These are phyloP conservation scores for Beauveria bassiana DNA, from an alignment of 2,329 filamentous ascomycete genomes.

Conservation along the genomic window DNA sequence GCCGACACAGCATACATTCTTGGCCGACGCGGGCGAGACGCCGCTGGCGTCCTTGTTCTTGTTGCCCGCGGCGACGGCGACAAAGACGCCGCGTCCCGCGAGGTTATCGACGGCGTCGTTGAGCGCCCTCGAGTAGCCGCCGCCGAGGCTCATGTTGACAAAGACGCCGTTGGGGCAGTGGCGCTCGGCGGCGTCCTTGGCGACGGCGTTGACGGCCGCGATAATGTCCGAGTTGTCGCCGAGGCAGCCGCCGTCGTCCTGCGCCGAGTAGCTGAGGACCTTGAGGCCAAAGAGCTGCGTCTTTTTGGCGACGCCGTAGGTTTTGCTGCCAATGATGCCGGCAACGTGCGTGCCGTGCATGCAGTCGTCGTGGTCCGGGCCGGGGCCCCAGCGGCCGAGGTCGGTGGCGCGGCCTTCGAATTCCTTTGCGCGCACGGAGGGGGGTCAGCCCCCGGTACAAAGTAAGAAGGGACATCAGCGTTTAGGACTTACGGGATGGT, in stretches of 20 bases:
- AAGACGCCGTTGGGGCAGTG: constrained; percentile 33
- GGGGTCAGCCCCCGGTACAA: background rate
- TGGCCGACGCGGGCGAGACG: constrained; percentile 40
- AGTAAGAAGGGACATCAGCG: too few species aligned
- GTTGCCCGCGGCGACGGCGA: constrained; percentile 46
- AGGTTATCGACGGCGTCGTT: constrained; percentile 77
- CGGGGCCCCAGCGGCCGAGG: constrained; percentile 35
- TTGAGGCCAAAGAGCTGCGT: constrained; percentile 44
- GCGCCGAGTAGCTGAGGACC: constrained; percentile 31
- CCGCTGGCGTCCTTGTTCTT: constrained; percentile 35
- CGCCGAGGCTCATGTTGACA: constrained; percentile 45
- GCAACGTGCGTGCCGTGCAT: constrained; percentile 51
- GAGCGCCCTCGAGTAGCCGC: constrained; percentile 62
- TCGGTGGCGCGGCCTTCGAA: constrained; percentile 40
- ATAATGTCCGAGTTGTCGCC: constrained; percentile 29
- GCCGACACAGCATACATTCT: constrained; percentile 42
- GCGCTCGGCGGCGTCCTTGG: constrained; percentile 28
- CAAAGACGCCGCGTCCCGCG: constrained; percentile 49
- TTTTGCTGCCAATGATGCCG: constrained; percentile 46
- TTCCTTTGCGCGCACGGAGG: constrained; percentile 19
- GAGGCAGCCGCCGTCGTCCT: constrained; percentile 13
- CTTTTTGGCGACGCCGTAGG: constrained; percentile 50
- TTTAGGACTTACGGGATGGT: constrained; percentile 21
- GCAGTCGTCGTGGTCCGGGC: constrained; percentile 38
- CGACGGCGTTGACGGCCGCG: constrained; percentile 40